A percentile compares a stretch with the other conserved stretches of the same genome.
phyloP scores from a whole-genome alignment of 805 yeast species.

The Barnettozyma sucrosica region DNA sequence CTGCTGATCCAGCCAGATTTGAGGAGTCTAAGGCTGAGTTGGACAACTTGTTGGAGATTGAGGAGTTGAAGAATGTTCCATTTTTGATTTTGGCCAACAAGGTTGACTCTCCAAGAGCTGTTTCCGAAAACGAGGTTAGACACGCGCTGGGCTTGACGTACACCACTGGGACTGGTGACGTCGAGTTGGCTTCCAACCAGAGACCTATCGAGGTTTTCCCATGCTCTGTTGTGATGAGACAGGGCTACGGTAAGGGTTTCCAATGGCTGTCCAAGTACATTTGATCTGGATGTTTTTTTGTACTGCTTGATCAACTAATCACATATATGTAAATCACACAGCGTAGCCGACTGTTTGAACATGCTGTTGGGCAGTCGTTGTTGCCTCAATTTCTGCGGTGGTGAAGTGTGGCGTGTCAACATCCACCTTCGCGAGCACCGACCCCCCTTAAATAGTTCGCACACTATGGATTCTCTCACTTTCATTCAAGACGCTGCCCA shows the following conservation, averaged over 20 bases:
- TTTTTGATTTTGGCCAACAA: constrained; percentile 94
- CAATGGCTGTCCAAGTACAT: constrained; percentile 97
- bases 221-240: constrained; percentile 98
- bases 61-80: constrained; percentile 85
- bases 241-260: constrained; percentile 97
- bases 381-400: no score
- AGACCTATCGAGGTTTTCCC: constrained; percentile 95
- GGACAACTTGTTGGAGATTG: constrained; percentile 87
- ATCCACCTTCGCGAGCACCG: no score
- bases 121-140: constrained; percentile 89
- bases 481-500: no score
- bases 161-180: constrained; percentile 86
- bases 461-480: no score
- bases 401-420: no score
- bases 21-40: constrained; percentile 93
- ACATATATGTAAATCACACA: neutral
- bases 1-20: constrained; percentile 94
- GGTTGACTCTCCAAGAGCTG: constrained; percentile 91
- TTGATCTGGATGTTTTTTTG: constrained; percentile 28
- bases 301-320: neutral
- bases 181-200: constrained; percentile 50
- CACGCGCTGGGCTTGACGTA: constrained; percentile 80
- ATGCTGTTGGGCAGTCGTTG: neutral
- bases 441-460: no score
- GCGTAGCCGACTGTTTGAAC: neutral